Evolutionary conservation across 768 basidiomycete genomes (phyloP), one percentile per base, ranked within the genome.

Genomic region (Gymnopilus junonius): DNA sequence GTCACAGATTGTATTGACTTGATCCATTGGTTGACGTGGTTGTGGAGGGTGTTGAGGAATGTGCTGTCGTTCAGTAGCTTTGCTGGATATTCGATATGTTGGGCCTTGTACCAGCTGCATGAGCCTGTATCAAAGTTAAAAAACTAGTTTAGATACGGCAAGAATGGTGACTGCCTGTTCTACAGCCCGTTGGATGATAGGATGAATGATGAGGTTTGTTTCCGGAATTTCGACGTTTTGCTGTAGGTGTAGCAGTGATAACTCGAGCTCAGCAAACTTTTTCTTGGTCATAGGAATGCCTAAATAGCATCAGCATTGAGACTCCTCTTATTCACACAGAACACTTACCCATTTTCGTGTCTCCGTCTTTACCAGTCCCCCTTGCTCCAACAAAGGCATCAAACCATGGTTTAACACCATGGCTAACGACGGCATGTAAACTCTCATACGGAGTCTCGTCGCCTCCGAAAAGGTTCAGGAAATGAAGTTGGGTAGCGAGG

Each of bases 191-290:
- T 94, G 90, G 65, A 99, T 93, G 65, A 86, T 83, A 37, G 95
- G 95, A 71, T 99, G 96, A 56, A 98, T 92, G 66, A 93, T 82
- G 31, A 99, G 87, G 68, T 95, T 91, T 4, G 95, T 97, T 76
- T 99, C 95, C 0, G 97, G 97, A 56, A 99, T 99, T 79, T 99
- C 97, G 65, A 99, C 97, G 69, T 99, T 99, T 76, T 99, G 97
- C 72, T 99, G 97, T 5, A 99, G 84, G 73, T 99, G 97, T 1
- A 99, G 80, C 15, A 99, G 80, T 2, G 94, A 95, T 10, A 98
- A 79, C 75, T 99, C 97, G 59, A 99, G 88, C 70, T 99, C 97
- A 8, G 97, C 97, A 71, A 99, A 98, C 78, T 98, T 99, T 83
- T 96, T 96, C 86, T 98, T 99, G 48, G 97, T 95, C 85, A 97